Percentiles rank a stretch among this genome's conserved stretches.
Conservation (phyloP, 345 rosid genomes). For the Citrus australasica region DNA sequence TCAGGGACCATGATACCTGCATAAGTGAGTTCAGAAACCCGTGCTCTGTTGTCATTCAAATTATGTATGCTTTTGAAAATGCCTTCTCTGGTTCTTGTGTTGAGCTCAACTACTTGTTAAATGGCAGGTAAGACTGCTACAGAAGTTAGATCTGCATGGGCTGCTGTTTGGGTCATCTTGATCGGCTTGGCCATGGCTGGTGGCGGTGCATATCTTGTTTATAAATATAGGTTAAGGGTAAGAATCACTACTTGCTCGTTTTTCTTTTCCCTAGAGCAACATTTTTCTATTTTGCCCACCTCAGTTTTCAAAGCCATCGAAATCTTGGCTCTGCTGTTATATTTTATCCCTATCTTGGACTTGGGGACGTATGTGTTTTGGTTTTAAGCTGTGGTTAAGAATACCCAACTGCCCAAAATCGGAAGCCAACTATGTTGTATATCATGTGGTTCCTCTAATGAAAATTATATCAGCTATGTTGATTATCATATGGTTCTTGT, state of each 20-base stretch:
- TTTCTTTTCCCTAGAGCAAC: background rate
- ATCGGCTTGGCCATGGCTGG: constrained; percentile 78
- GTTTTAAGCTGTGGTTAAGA: background rate
- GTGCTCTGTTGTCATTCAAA: background rate
- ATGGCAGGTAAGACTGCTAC: constrained; percentile 64
- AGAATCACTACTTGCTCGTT: background rate
- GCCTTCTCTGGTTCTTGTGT: constrained; percentile 6
- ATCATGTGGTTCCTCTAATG: background rate
- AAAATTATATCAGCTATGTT: background rate
- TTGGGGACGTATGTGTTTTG: background rate
- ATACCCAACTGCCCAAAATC: background rate
- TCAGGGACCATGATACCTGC: constrained; percentile 94
- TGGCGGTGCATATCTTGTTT: constrained; percentile 82
- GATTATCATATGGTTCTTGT: background rate
- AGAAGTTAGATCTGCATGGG: constrained; percentile 84
- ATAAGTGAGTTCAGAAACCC: constrained; percentile 55
- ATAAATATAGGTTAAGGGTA: constrained; percentile 92
- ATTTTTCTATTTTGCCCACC: background rate
- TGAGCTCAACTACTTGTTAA: constrained; percentile 8
- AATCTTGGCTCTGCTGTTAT: background rate
- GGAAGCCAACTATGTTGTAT: background rate
- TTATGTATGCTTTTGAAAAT: background rate
- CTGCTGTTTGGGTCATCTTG: constrained; percentile 85
- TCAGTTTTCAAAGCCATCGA: background rate
- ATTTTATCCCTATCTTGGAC: background rate